Evolutionary conservation across 2,329 filamentous ascomycete genomes (phyloP).

Genomic region (Ceratocystis lukuohia): DNA sequence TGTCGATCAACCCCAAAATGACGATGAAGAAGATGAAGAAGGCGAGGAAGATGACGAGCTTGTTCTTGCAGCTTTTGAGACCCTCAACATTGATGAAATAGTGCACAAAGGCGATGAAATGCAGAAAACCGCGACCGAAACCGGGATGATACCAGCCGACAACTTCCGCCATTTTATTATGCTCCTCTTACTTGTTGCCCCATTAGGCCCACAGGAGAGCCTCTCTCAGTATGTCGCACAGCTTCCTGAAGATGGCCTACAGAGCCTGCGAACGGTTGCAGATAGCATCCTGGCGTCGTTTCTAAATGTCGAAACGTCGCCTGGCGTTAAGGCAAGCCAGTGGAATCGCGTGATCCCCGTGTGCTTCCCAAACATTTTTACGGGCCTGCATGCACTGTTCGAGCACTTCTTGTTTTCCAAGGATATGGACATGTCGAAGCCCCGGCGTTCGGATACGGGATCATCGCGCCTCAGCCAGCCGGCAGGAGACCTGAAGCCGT

Average conservation of each 20-base stretch:
- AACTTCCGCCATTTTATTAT: conserved; percentile 59
- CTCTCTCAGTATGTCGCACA: conserved; percentile 47
- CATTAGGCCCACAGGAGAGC: conserved; percentile 50
- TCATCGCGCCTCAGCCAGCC: neutral
- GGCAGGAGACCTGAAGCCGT: neutral
- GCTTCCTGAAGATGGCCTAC: conserved; percentile 37
- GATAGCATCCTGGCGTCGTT: conserved; percentile 54
- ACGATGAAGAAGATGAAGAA: conserved; percentile 29
- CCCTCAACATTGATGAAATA: conserved; percentile 50
- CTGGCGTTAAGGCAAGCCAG: conserved; percentile 47
- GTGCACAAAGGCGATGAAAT: conserved; percentile 40
- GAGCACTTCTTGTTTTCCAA: conserved; percentile 65
- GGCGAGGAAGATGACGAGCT: conserved; percentile 39
- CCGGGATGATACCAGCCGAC: conserved; percentile 59
- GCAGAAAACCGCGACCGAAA: conserved; percentile 29
- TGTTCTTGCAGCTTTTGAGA: conserved; percentile 54
- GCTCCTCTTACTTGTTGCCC: conserved; percentile 54
- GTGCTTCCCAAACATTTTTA: conserved; percentile 53
- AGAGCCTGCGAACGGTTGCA: conserved; percentile 46
- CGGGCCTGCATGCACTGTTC: conserved; percentile 54
- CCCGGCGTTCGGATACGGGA: neutral
- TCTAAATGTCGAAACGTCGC: conserved; percentile 48
- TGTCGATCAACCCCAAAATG: conserved; percentile 34
- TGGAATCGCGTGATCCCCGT: conserved; percentile 48
- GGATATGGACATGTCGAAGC: conserved; percentile 51